Base-by-base conservation (phyloP, 345 rosid species). In the Camelina sativa region DNA sequence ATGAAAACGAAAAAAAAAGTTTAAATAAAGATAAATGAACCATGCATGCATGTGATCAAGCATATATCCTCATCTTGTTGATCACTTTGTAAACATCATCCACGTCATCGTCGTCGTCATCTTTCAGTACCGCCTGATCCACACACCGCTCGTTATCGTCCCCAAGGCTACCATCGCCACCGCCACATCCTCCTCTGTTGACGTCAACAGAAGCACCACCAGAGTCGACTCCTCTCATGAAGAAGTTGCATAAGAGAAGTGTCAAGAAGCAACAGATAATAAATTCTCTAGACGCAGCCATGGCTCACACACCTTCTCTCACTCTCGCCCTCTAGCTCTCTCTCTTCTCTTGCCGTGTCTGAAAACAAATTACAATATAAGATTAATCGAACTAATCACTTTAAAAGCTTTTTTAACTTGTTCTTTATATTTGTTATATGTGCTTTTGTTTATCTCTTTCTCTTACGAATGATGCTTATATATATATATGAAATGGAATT, bases 51-150 rank as follows among this genome's bases (percentile, higher is more conserved):
- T 11, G 65, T 1, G 3, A 53, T 78, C 65, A 78, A 72, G 77
- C 77, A 72, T 72, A 78, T 32, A 78, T 78, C 50, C 77, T 78
- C 81, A 78, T 72, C 32, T 73, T 66, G 69, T 78, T 73, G 17
- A 78, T 60, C 16, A 78, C 77, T 72, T 78, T 78, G 69, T 60
- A 78, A 72, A 78, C 81, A 72, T 78, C 81, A 78, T 78, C 81
- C 40, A 78, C 69, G 13, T 78, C 81, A 60, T 78, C 77, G 1
- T 72, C 81, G 44, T 72, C 81, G 28, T 72, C 74, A 16, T 72
- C 77, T 66, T 72, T 72, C 8, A 28, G 30, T 28, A 41, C 52
- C 15, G 11, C 37, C 51, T 72, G 30, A 28, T 28, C 73, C 19
- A 72, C 67, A 54, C 81, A 72, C 20, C 69, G 69, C 65, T 78